A percentile compares a stretch with the other conserved stretches of the same genome.
These are phyloP conservation scores for Pichia exigua DNA, from an alignment of 805 yeast genomes.

Conservation along the genomic window DNA sequence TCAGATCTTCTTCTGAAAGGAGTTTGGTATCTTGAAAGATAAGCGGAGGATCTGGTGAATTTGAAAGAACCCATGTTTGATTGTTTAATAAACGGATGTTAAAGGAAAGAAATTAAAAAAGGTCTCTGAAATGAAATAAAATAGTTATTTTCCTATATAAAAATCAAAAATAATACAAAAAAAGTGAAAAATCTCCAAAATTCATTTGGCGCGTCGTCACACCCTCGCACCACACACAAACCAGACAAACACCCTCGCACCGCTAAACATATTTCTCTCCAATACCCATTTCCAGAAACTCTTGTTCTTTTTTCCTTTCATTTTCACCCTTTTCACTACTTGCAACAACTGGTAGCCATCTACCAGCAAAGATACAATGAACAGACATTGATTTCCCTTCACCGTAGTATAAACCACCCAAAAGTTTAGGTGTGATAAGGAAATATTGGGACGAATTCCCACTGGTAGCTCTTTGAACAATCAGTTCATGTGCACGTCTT, in stretches of 20 bases:
- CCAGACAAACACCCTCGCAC: neutral
- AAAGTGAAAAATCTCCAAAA: neutral
- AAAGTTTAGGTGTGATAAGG: slow-evolving; percentile 84
- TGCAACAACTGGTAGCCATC: slow-evolving; percentile 9
- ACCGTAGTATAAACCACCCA: slow-evolving; percentile 71
- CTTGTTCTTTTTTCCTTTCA: neutral
- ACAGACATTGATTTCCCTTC: slow-evolving; percentile 60
- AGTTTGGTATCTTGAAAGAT: slow-evolving; percentile 99
- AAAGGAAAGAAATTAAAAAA: neutral
- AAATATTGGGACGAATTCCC: slow-evolving; percentile 62
- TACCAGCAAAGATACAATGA: slow-evolving; percentile 69
- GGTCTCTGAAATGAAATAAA: neutral
- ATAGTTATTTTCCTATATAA: no score
- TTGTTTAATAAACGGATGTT: neutral
- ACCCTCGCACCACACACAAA: neutral
- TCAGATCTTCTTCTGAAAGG: slow-evolving; percentile 99
- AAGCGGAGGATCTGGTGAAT: slow-evolving; percentile 74
- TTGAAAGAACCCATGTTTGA: slow-evolving; percentile 64
- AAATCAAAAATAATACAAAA: neutral
- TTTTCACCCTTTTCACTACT: no score
- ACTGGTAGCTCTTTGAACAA: slow-evolving; percentile 76
- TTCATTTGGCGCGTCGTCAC: neutral
- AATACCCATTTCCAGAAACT: slow-evolving; percentile 27
- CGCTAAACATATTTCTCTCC: slow-evolving; percentile 16
- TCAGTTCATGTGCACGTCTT: slow-evolving; percentile 71